Base-by-base conservation (phyloP, 2,329 filamentous ascomycete genomes). In the Pestalotiopsis sp. region DNA sequence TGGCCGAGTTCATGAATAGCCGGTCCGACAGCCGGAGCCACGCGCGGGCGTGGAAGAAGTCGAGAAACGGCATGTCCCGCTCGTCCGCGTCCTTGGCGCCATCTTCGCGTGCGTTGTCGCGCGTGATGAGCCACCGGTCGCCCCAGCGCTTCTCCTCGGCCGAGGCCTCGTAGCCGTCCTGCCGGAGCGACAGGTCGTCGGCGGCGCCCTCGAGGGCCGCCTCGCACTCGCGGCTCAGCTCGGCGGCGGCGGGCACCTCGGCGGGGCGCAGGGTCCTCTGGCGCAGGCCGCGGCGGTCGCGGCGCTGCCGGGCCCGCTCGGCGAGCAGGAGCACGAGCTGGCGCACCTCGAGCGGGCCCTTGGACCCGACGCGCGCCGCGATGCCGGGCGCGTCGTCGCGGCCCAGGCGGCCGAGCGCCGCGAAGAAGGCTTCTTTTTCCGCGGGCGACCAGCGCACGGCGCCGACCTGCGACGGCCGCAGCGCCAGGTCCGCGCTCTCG, bases 341-440 rank as follows among this genome's bases (percentile, higher is more conserved):
- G 36, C 86, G 86, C 41, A 96, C 89, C 79, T 98, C 94, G 9
- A 91, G 77, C 71, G 89, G 86, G 69, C 89, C 91, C 80, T 98
- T 98, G 41, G 89, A 91, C 0, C 84, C 83, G 17, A 97, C 83
- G 0, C 86, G 84, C 9, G 80, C 74, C 1, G 93, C 85, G 67
- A 98, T 91, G 1, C 85, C 87, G 1, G 80, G 80, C 0, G 92
- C 74, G 70, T 94, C 83, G 73, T 89, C 86, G 65, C 83, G 86
- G 0, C 93, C 93, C 2, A 92, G 84, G 0, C 87, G 87, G 1
- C 86, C 83, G 3, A 97, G 78, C 0, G 88, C 86, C 14, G 87
- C 83, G 77, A 93, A 97, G 69, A 97, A 87, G 0, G 83, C 73
- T 1, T 86, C 82, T 76, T 97, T 97, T 75, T 98, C 95, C 1